Base-by-base conservation (phyloP, 2,329 filamentous ascomycete species). In the Chaetoscypha palmicola region DNA sequence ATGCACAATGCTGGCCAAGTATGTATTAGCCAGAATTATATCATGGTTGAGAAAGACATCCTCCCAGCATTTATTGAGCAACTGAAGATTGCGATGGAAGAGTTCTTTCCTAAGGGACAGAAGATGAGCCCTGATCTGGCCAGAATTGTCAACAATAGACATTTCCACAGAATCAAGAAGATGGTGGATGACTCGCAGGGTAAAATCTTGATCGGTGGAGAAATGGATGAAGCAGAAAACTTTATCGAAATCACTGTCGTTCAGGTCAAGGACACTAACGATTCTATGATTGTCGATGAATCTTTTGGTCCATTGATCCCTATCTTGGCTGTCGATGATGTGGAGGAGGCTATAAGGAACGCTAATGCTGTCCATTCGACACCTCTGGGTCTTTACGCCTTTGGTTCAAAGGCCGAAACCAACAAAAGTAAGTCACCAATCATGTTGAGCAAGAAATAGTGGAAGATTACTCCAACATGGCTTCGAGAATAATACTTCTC, bases 221-320 rank as follows among this genome's bases (percentile, higher is more conserved):
- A 81, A 43, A 81, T 85, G 68, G 88, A 97, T 63, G 81, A 86
- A 61, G 71, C 75, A 26, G 76, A 87, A 23, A 79, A 85, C 38
- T 96, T 85, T 66, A 92, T 98, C 55, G 88, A 91, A 62, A 87
- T 90, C 1, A 98, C 92, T 0, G 80, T 91, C n/a, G 81, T 98
- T n/a, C 74, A 87, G 48, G 83, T 96, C 28, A 73, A 86, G 53
- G 80, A 79, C 49, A 62, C 76, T 12, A 75, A 90, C 38, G 91
- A 95, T 66, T 74, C 82, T 5, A 77, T 96, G 65, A 76, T 96
- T 59, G 68, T 69, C 19, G 79, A 94, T 51, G 92, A 98, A 68
- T 87, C 82, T 33, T 98, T 98, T 62, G 92, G 91, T 5, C 92
- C 92, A n/a, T 73, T 95, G 47, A 88, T 94, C 54, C 82, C 86